Evolutionary conservation across 164 flowering plant species (phyloP).

Genomic region (Vitis rotundifolia): DNA sequence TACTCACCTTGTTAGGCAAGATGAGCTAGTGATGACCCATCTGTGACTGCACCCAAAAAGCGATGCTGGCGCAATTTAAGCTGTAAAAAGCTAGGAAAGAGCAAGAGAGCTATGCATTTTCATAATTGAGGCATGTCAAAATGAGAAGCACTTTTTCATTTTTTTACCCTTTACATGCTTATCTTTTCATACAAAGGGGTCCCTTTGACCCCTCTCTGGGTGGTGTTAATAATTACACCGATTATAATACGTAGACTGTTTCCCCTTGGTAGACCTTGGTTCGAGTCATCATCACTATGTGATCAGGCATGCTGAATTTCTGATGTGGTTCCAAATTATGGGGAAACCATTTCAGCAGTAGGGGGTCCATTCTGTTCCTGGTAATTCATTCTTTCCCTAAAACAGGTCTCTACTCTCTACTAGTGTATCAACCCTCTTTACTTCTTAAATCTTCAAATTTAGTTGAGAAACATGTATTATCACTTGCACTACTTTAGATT

Average conservation of each 20-base stretch:
- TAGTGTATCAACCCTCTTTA: no score
- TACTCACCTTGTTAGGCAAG: neutral
- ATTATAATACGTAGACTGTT: neutral
- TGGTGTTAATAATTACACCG: slow-evolving; percentile 11
- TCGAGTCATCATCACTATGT: no score
- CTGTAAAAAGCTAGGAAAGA: slow-evolving; percentile 7
- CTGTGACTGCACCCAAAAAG: neutral
- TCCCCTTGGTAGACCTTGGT: no score
- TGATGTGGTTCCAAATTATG: no score
- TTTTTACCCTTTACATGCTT: slow-evolving; percentile 5
- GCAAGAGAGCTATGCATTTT: slow-evolving; percentile 1
- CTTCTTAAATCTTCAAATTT: no score
- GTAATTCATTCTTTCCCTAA: no score
- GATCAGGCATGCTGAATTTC: no score
- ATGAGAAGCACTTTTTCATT: slow-evolving; percentile 6
- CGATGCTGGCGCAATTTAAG: slow-evolving; percentile 24
- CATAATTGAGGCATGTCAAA: slow-evolving; percentile 26
- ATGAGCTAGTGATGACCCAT: slow-evolving; percentile 2
- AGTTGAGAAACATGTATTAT: no score
- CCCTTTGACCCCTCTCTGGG: slow-evolving; percentile 23
- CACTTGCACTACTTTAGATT: no score
- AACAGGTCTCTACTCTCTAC: no score
- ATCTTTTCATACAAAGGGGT: slow-evolving; percentile 6
- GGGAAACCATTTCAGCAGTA: no score
- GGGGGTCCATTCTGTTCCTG: no score